Base-by-base conservation (phyloP, 2,329 filamentous ascomycete species). In the Lithohypha guttulata region DNA sequence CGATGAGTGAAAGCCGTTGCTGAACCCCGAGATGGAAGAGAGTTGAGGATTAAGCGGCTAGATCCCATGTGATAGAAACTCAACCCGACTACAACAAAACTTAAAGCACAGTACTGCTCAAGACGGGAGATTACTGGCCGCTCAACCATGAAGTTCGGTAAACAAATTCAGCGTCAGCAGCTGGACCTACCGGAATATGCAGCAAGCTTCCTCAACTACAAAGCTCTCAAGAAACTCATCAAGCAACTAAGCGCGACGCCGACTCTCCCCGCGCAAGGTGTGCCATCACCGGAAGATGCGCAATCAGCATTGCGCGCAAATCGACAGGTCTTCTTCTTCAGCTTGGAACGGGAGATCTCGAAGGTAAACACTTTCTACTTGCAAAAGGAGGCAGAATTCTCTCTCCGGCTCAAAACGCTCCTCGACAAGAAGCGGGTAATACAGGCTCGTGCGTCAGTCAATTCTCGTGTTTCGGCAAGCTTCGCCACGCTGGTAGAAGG, bases 171-270 rank as follows among this genome's bases (percentile, higher is more conserved):
- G 70, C 94, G 94, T 71, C 81, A 87, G 60, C 91, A 98, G 73
- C 84, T 98, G 56, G 91, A 98, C 62, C 87, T 98, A 44, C 91
- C 91, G 44, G 91, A 98, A 74, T 98, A 98, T 80, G 89, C 91
- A 46, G 86, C 89, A 49, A 95, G 87, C 65, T 98, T 98, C 60
- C 87, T 96, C 54, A 95, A 98, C 66, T 98, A 98, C 71, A 98
- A 98, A 68, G 87, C 86, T 44, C 71, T 98, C 53, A 98, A 98
- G 66, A 96, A 96, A 89, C 84, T 96, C 65, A 98, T 96, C 70
- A 96, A 96, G 64, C 91, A 91, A 65, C 78, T 96, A 53, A 94
- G 87, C 56, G 84, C 86, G 44, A 96, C 87, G 39, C 87, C 89
- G 34, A 79, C 81, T 21, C 75, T 95, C 47, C 74, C 74, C 42